phyloP scores from a whole-genome alignment of 176 grass and related monocot genomes.

The Oryza meyeriana region DNA sequence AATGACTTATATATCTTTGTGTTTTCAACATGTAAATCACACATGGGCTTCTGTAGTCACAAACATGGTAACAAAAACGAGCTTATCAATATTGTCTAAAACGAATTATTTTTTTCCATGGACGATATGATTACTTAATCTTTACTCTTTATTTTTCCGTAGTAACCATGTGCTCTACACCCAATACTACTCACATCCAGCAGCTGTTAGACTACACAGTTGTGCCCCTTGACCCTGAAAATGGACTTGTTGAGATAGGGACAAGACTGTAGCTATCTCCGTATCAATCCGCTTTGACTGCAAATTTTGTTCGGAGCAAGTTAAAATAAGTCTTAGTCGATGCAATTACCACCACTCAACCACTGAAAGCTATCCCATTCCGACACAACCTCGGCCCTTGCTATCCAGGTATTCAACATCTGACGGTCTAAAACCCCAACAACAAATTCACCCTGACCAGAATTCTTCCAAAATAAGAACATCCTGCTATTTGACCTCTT shows the following conservation, averaged over 20 bases:
- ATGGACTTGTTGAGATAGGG: neutral
- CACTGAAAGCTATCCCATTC: neutral
- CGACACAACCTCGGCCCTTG: neutral
- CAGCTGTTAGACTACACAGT: neutral
- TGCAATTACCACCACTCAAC: neutral
- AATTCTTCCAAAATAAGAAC: neutral
- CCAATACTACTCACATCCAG: neutral
- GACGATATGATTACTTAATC: too few species aligned
- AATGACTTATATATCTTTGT: neutral
- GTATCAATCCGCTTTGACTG: neutral
- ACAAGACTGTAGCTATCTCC: neutral
- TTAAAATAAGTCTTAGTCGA: neutral
- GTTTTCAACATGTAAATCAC: constrained; percentile 13
- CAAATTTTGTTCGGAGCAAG: neutral
- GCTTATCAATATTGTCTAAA: neutral
- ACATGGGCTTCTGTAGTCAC: neutral
- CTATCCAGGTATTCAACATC: neutral
- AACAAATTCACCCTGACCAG: neutral
- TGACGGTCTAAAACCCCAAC: neutral
- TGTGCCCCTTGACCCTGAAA: neutral
- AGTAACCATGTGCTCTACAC: neutral
- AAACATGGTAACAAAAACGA: neutral
- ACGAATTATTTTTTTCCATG: neutral
- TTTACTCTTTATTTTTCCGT: neutral
- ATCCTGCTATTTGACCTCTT: neutral